Evolutionary conservation across 192 early-diverging fungal genomes (phyloP), one percentile per base, ranked within the genome.

Genomic region (Coemansia sp.): DNA sequence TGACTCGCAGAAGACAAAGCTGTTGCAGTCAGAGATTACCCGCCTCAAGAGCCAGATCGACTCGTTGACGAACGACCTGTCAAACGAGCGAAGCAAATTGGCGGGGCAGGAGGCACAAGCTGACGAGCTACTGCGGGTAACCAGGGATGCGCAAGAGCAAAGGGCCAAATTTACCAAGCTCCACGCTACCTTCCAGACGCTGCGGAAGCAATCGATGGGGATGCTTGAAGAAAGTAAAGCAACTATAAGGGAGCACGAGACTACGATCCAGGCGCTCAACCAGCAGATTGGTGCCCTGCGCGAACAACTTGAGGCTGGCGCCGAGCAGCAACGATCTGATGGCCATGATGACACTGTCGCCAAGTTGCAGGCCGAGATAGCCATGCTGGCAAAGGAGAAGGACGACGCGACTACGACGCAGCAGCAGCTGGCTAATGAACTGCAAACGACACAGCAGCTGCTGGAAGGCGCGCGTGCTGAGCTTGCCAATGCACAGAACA

Each of bases 201-300:
- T 81, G 63, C 78, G 78, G 26, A 33, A 69, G 45, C 78, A 81
- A 63, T 76, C 78, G 12, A 55, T 73, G 4, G 70, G 65, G 20
- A 71, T 71, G 60, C 72, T 81, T 18, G 65, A 71, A 35, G 55
- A 62, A 52, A 71, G 67, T 67, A 66, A 63, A 16, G 20, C 6
- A 23, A 38, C 38, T 8, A 66, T 72, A 55, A 69, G 52, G 61
- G 46, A 34, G 1, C 73, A 76, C 18, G 78, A 81, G 46, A 63
- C 70, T 1, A 73, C 69, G 3, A 69, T 81, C 24, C 66, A 75
- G 62, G 33, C 65, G 5, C 75, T 85, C 1, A 69, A 66, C 11
- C 58, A 43, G 16, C 68, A 78, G 53, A 30, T 75, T 16, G 62
- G 68, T 6, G 77, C 67, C 1, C 55, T 66, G 39, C 66, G 65